Base-by-base conservation (phyloP, 2,329 filamentous ascomycete genomes). In the Fusarium protoensiforme region DNA sequence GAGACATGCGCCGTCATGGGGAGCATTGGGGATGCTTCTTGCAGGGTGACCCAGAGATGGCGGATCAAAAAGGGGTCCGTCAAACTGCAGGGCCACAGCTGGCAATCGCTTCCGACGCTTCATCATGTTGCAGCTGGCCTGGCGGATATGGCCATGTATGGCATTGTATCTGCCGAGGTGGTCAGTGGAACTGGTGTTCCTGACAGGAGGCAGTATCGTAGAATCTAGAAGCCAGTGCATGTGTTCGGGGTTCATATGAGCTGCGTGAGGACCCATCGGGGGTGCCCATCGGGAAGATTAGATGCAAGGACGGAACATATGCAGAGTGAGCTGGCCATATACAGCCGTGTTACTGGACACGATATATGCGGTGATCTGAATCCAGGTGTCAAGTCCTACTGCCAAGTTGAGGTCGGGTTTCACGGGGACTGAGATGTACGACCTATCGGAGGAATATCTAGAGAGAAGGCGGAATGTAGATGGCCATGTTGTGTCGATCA, bases 231-330 rank as follows among this genome's bases (percentile, higher is more conserved):
- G 33, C 18, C 16, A 7, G 24, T 7, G 51, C 8, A 24, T 22
- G 51, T 16, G 24, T 51, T 31, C n/a, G 46, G 46, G 18, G 27
- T 31, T 29, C 27, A 31, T 31, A 31, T 51, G 24, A 20, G 46
- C 18, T 29, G 27, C 46, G 18, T 31, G 27, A 51, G 22, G 18
- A 13, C 18, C 10, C 46, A 51, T 51, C 46, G n/a, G 24, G 3
- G 31, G 10, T 27, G 27, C n/a, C 27, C 46, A 31, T 51, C 46
- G 46, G 46, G 46, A 51, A n/a, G 46, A 31, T 51, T 51, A 13
- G 6, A 51, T 84, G 87, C 68, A 85, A 88, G 36, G 78, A 88
- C 54, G 33, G 29, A 18, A 57, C 20, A 22, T 38, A 27, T 57
- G 54, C 54, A 39, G 35, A 38, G 54, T 57, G 54, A 57, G 54